Evolutionary conservation across 139 green algal species (phyloP), one percentile per base, ranked within the genome.

Genomic region (Mychonastes homosphaera): DNA sequence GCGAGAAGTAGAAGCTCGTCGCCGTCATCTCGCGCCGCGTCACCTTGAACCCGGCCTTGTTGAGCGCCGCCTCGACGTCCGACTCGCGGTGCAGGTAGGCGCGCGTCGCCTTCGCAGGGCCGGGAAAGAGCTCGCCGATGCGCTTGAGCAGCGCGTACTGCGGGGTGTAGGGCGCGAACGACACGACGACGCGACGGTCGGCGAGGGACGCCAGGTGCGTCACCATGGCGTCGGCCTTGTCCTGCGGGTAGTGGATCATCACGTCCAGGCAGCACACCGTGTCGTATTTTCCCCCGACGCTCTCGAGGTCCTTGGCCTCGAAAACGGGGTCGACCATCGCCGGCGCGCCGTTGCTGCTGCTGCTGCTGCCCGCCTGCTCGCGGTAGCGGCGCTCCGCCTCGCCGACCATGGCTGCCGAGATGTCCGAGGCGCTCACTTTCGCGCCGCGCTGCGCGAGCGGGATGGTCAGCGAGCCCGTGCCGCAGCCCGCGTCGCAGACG

Each of bases 211-310:
- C 89, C 56, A 99, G 74, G 68, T 98, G 90, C 12, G 29, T 55
- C 23, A 99, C 81, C 92, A 99, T 99, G 24, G 43, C 87, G 40
- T 95, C 81, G 36, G 80, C 88, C 63, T 94, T 91, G 63, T 93
- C 84, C 78, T 97, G 83, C 2, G 91, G 91, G 73, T 99, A 99
- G 78, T 99, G 92, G 73, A 99, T 99, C 82, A 99, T 90, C 9
- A 99, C 92, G 65, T 99, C 92, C 29, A 99, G 74, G 79, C 92
- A 99, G 2, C 79, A 82, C 9, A 99, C 92, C 3, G 83, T 94
- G 79, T 99, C 29, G 75, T 90, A 99, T 32, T 76, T 74, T 33
- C 6, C 33, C 24, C 1, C 10, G 34, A 76, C 74, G 75, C 52
- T 78, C 69, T 97, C 88, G 21, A 97, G 72, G 74, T 95, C 88